These are phyloP conservation scores for Gentiana macrophylla DNA, from an alignment of 257 asterid genomes.

Conservation along the genomic window DNA sequence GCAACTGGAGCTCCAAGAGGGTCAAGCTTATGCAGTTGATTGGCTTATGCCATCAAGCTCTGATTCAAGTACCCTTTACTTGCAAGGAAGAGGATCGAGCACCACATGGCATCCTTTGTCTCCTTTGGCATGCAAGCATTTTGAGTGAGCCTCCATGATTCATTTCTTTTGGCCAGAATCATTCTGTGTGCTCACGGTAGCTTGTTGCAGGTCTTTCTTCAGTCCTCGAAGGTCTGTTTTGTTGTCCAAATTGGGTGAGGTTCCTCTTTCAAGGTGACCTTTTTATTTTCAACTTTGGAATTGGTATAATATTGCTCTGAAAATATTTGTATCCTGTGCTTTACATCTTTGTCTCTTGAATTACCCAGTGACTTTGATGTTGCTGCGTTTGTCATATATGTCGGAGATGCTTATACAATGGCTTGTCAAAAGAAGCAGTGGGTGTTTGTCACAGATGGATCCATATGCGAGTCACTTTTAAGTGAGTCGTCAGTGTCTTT, in stretches of 20 bases:
- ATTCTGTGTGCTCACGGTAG: constrained; percentile 6
- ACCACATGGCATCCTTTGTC: constrained; percentile 67
- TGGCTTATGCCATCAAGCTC: constrained; percentile 67
- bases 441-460: constrained; percentile 83
- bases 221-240: constrained; percentile 56
- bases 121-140: constrained; percentile 29
- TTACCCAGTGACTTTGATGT: constrained; percentile 79
- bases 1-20: constrained; percentile 69
- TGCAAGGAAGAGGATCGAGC: constrained; percentile 69
- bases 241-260: constrained; percentile 58
- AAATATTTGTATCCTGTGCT: constrained; percentile 8
- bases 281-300: constrained; percentile 6
- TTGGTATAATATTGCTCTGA: constrained; percentile 7
- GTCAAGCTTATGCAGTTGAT: constrained; percentile 67
- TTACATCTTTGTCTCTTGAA: constrained; percentile 15
- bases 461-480: constrained; percentile 23
- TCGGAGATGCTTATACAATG: constrained; percentile 61
- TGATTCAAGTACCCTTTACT: constrained; percentile 58
- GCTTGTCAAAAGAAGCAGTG: constrained; percentile 74
- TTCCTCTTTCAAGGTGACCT: constrained; percentile 66
- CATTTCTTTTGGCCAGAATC: constrained; percentile 5
- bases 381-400: constrained; percentile 68
- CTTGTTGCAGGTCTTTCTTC: constrained; percentile 59
- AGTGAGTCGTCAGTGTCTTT: constrained; percentile 37
- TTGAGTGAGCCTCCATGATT: constrained; percentile 40